These are phyloP conservation scores for Metschnikowia amazonensis DNA, from an alignment of 805 yeast species.

Conservation along the genomic window DNA sequence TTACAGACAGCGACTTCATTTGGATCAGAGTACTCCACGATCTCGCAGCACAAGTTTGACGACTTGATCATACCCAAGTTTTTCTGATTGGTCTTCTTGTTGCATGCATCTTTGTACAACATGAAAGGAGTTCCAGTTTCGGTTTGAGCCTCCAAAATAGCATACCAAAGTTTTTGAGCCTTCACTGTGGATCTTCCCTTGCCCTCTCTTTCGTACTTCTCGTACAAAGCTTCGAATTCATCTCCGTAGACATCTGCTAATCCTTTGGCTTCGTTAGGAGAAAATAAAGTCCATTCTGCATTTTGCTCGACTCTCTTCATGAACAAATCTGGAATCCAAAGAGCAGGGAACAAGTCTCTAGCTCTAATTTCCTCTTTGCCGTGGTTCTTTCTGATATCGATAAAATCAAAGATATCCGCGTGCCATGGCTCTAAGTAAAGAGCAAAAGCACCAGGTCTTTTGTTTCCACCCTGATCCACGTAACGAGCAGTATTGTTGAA, in stretches of 20 bases:
- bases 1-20: conserved; percentile 62
- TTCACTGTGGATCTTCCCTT: conserved; percentile 48
- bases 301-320: conserved; percentile 58
- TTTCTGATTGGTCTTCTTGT: conserved; percentile 55
- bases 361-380: conserved; percentile 64
- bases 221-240: conserved; percentile 51
- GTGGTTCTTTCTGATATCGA: conserved; percentile 58
- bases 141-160: conserved; percentile 58
- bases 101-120: conserved; percentile 62
- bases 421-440: conserved; percentile 63
- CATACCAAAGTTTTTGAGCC: conserved; percentile 61
- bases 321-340: conserved; percentile 61
- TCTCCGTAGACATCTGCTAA: conserved; percentile 53
- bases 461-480: conserved; percentile 65
- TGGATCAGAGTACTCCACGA: conserved; percentile 56
- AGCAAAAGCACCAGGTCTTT: conserved; percentile 64
- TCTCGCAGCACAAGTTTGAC: conserved; percentile 60
- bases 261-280: conserved; percentile 59
- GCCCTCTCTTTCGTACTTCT: conserved; percentile 48
- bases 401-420: conserved; percentile 54
- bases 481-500: conserved; percentile 62
- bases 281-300: conserved; percentile 55
- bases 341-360: conserved; percentile 58
- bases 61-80: conserved; percentile 58
- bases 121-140: conserved; percentile 65